Evolutionary conservation across 352 stramenopile genomes (phyloP), one percentile per base, ranked within the genome.

Genomic region (Globisporangium cylindrosporum): DNA sequence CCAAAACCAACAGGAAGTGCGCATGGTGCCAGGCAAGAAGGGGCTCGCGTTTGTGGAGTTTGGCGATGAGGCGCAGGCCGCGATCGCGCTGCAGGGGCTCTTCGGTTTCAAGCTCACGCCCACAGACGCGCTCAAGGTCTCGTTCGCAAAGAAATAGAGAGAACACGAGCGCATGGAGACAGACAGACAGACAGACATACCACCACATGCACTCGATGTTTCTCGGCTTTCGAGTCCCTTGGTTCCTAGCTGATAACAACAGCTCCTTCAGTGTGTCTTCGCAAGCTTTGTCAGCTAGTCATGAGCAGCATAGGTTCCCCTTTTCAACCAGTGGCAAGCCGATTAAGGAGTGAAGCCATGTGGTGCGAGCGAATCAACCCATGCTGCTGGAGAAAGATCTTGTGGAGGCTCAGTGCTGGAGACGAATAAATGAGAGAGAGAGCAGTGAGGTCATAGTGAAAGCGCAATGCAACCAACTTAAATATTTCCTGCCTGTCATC

Each of bases 31-130:
- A 18, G 93, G 93, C 62, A 97, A 97, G 69, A 91, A 90, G 72
- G 94, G 95, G 6, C 77, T 98, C 61, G 97, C 94, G 61, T 99
- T 98, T 74, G 93, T 99, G 70, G 96, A 99, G 81, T 99, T 98
- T 88, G 88, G 81, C 53, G 86, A 95, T 70, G 88, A 95, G 57
- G 80, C 85, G 15, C 88, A 95, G 71, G 88, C 88, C 3, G 76
- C 82, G 49, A 93, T 94, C 66, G 88, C 88, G 34, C 70, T 94
- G 64, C 86, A 95, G 68, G 86, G 84, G 12, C 86, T 95, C 53
- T 80, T 77, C 55, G 86, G 88, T 36, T 95, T 95, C 74, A 94
- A 94, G 71, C 81, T 95, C 72, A 94, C 86, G 57, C 82, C 88
- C 25, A 93, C 86, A 41, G 88, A 95, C 41, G 71, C 65, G 63